Evolutionary conservation across 768 basidiomycete species (phyloP), one percentile per base, ranked within the genome.

Genomic region (Tremella yokohamensis): DNA sequence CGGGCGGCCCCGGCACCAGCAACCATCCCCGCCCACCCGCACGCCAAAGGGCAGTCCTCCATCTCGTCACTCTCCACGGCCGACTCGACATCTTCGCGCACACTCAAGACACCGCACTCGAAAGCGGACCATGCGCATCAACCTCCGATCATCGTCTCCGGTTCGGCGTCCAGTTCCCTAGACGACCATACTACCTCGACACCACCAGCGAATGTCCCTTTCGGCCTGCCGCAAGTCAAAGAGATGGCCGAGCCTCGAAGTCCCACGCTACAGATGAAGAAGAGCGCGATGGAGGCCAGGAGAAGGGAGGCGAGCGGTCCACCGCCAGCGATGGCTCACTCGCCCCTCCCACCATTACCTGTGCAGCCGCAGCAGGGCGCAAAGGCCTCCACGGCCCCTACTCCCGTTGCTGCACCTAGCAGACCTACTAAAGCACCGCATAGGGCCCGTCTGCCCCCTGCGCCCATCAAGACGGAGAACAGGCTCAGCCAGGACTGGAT

Each of bases 401-500:
- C 52, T 44, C 6, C 52, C 45, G 20, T 20, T 49, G 20, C 51
- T 8, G 26, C 51, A 39, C 37, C 26, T 37, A 11, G 29, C 22
- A 26, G n/a, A 34, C 42, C 42, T 15, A 16, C 15, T 15, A 45
- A 45, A 45, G 42, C 42, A 6, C 42, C 42, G 42, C 42, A 45
- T 22, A 45, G 42, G 22, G 26, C 59, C 8, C 19, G 26, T 8
- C 29, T 37, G 8, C 52, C 24, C 2, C 52, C 53, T 49, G 12
- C 54, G 29, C 58, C 52, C 15, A 59, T 37, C 13, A 18, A 25
- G 12, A 16, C 47, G n/a, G 25, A 39, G 7, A 58, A 64, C 40
- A 49, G 69, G 11, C 40, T 71, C 19, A 66, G 64, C 29, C 70
- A 72, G 47, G 63, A 72, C 52, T 72, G 70, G 70, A 54, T 68